Base-by-base conservation (phyloP, 225 moss, liverwort and hornwort species). In the Lunularia cruciata region DNA sequence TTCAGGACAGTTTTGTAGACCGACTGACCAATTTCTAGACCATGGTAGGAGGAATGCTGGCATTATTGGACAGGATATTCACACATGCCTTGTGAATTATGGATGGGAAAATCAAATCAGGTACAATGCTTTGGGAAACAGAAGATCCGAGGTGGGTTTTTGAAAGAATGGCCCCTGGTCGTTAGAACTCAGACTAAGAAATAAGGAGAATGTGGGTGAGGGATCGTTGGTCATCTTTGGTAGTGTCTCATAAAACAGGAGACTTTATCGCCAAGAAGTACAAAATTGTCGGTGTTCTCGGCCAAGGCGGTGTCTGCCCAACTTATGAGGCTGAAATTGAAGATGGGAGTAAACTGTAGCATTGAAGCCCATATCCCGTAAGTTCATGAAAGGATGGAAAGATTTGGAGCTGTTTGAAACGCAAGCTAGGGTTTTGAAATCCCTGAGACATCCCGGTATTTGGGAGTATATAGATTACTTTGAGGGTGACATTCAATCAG, bases 301-400 rank as follows among this genome's bases (percentile, higher is more conserved):
- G 96, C 43, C 87, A 87, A 73, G 96, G 96, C 43, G 92, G 90
- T n/a, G 82, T 92, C 46, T 92, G 92, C 54, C 86, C 90, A 12
- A 98, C 96, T 2, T 96, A 90, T 28, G 90, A 92, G 71, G 96
- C 92, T 9, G 78, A 86, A 70, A 76, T 78, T 26, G 77, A 72
- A 49, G 89, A 85, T 46, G 86, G 89, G 52, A 90, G 77, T 47
- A n/a, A n/a, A 76, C 80, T 22, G 96, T 96, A 33, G 96, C 96
- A 31, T 72, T 98, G 63, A 98, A 98, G 83, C 90, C 86, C 37
- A 70, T 98, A 87, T 90, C 96, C 9, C 75, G 92, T 63, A 85
- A 87, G 30, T 89, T 81, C 51, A 89, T 98, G 86, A 98, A 86
- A 57, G 89, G 80, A 36, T 98, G 96, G 96, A 98, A 98, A 88